Evolutionary conservation across 2,329 filamentous ascomycete genomes (phyloP), one percentile per base, ranked within the genome.

Genomic region (Epichloe typhina): DNA sequence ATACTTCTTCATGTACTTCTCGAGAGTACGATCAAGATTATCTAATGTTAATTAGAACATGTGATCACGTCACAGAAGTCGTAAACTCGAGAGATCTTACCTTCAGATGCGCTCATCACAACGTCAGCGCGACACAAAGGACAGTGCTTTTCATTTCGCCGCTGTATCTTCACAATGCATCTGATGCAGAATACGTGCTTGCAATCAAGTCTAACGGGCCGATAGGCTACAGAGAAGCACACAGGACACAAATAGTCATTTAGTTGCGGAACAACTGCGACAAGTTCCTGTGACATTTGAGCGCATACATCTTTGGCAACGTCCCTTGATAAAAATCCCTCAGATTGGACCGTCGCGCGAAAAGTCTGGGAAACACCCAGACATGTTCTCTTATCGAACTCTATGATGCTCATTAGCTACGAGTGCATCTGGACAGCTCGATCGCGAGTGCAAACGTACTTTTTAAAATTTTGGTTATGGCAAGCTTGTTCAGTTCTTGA

Each of bases 341-440:
- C 74, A 3, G 80, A 76, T 49, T 74, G 70, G 49, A 86, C 73
- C 23, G 73, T 70, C 8, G 72, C 69, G 0, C 82, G 79, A 56
- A 88, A 85, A 0, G 73, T 74, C 37, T 76, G 70, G 39, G 80
- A 80, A 1, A 84, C 81, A 26, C 83, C 81, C 19, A 94, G 72
- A 1, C 84, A 80, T 1, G 88, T 95, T 52, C 82, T 79, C 66
- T 95, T 95, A 67, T 93, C 86, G 62, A 95, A 95, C 68, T 91
- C 81, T 89, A 15, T 47, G 39, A 17, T 40, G 9, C 5, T 21
- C 21, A 19, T 50, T 38, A 53, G 44, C 26, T 45, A 35, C 44
- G 17, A n/a, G 11, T 40, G 31, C n/a, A 41, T 19, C 21, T 35
- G 19, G 19, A 5, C n/a, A 12, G 23, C 2, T 17, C 19, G n/a